Conservation (phyloP, 208 protist species). For the Crithidia fasciculata region DNA sequence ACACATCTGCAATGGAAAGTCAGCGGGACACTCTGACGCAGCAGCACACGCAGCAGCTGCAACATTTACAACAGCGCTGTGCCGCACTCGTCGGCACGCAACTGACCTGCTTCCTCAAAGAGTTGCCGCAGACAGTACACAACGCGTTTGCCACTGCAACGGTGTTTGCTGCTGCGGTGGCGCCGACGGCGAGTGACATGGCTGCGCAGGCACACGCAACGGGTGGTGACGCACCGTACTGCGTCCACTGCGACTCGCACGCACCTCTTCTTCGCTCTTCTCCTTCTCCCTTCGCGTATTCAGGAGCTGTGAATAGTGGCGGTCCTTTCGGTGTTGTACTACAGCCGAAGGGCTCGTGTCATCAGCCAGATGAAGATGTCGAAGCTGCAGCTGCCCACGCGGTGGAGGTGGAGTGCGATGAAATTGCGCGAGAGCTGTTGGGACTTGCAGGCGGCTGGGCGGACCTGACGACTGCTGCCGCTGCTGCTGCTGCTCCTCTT, state of each 20-base stretch:
- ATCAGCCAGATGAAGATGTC: too few species aligned
- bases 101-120: constrained; percentile 17
- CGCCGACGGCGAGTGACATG: neutral
- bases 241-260: neutral
- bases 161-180: constrained; percentile 3
- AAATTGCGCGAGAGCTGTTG: constrained; percentile 11
- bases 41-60: constrained; percentile 3
- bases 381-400: neutral
- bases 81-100: constrained; percentile 9
- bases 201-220: neutral
- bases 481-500: neutral
- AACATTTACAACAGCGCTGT: constrained; percentile 12
- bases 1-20: neutral
- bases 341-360: too few species aligned
- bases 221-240: neutral
- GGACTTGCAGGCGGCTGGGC: constrained; percentile 10
- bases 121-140: constrained; percentile 11
- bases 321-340: too few species aligned
- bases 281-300: too few species aligned
- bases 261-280: neutral
- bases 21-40: neutral
- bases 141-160: neutral
- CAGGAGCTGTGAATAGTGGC: too few species aligned
- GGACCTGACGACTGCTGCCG: neutral
- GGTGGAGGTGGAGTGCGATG: constrained; percentile 12